A percentile compares a stretch with the other conserved stretches of the same genome.
Evolutionary conservation across 305 asterid genomes (phyloP).

Genomic region (Andrographis paniculata): DNA sequence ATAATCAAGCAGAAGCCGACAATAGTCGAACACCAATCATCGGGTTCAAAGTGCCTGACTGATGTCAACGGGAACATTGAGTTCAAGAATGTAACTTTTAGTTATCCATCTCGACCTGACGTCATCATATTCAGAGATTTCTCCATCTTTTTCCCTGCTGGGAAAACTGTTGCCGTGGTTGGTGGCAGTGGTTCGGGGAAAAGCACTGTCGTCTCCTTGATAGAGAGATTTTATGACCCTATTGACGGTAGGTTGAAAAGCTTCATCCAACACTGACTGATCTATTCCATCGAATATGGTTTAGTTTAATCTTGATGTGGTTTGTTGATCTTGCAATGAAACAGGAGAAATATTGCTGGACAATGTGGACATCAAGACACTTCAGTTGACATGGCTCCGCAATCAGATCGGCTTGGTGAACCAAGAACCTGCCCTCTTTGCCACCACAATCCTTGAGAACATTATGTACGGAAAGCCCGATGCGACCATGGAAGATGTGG

Average conservation of each 20-base stretch:
- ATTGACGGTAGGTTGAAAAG: conserved; percentile 49
- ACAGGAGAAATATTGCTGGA: conserved; percentile 85
- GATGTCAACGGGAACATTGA: conserved; percentile 77
- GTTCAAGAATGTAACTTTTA: conserved; percentile 77
- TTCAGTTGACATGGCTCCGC: conserved; percentile 84
- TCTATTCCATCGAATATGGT: too few relatives aligned
- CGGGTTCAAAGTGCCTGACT: conserved; percentile 41
- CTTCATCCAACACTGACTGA: too few relatives aligned
- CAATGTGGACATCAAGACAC: conserved; percentile 67
- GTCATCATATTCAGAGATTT: conserved; percentile 83
- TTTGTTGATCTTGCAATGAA: conserved; percentile 7
- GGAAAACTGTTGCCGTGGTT: conserved; percentile 91
- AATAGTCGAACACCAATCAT: conserved; percentile 48
- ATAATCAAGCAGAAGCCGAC: conserved; percentile 84
- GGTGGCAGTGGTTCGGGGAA: too few relatives aligned
- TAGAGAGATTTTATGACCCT: conserved; percentile 95
- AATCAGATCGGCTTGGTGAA: conserved; percentile 93
- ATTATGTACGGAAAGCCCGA: conserved; percentile 88
- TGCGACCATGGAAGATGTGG: conserved; percentile 89
- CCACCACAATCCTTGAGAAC: conserved; percentile 92
- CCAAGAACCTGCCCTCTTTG: conserved; percentile 98
- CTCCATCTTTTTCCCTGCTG: conserved; percentile 94
- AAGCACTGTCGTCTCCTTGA: conserved; percentile 86
- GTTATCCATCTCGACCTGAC: conserved; percentile 98
- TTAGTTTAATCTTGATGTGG: too few relatives aligned